These are phyloP conservation scores for Pontederia paniculata DNA, from an alignment of 176 grass and related monocot species.

Conservation along the genomic window DNA sequence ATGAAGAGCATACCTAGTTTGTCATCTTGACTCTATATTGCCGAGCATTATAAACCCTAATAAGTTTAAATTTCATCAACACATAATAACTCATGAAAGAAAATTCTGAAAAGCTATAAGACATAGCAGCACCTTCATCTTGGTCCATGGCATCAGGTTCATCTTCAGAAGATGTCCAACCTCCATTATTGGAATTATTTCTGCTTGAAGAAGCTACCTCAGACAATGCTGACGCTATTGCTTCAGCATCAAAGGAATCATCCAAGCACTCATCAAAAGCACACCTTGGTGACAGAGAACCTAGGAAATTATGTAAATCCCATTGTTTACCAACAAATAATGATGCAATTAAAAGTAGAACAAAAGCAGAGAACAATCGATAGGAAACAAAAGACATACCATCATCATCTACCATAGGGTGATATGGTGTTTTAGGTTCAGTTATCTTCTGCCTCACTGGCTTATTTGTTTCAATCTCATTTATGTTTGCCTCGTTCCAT, in stretches of 20 bases:
- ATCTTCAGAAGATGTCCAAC: constrained; percentile 73
- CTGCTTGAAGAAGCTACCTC: constrained; percentile 59
- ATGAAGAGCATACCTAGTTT: too few relatives aligned
- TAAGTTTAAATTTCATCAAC: too few relatives aligned
- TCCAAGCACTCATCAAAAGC: constrained; percentile 76
- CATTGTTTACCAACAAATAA: background rate
- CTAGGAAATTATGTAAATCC: constrained; percentile 3
- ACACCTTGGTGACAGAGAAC: constrained; percentile 27
- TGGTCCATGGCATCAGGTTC: constrained; percentile 59
- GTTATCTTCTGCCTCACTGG: constrained; percentile 93
- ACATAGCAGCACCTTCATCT: constrained; percentile 41
- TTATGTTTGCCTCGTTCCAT: constrained; percentile 84
- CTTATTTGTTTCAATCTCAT: constrained; percentile 94
- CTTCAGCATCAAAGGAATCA: constrained; percentile 59
- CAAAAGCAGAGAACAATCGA: too few relatives aligned
- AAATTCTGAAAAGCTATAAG: too few relatives aligned
- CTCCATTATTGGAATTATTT: constrained; percentile 30
- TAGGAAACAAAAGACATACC: constrained; percentile 22
- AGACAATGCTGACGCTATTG: constrained; percentile 66
- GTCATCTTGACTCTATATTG: too few relatives aligned
- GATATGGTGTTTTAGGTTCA: constrained; percentile 91
- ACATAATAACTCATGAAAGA: too few relatives aligned
- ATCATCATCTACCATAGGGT: constrained; percentile 82
- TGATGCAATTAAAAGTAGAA: background rate
- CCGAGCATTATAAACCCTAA: too few relatives aligned